A percentile compares a stretch with the other conserved stretches of the same genome.
These are phyloP conservation scores for Panicum virgatum DNA, from an alignment of 202 grass and related monocot species.

Conservation along the genomic window DNA sequence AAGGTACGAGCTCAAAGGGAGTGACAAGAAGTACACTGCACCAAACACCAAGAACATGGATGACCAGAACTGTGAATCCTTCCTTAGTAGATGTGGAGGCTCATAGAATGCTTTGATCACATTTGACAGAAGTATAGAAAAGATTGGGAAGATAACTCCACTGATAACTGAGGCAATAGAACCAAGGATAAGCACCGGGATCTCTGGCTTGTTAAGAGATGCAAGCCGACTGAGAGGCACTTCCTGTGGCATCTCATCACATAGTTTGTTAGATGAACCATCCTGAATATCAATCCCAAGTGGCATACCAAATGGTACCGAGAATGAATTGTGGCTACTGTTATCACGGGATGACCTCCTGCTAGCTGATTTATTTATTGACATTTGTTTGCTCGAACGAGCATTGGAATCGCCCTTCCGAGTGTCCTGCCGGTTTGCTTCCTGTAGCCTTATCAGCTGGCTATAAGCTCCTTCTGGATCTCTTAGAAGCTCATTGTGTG, in stretches of 20 bases:
- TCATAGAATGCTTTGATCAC: slow-evolving; percentile 84
- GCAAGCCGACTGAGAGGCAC: slow-evolving; percentile 76
- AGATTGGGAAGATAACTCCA: slow-evolving; percentile 82
- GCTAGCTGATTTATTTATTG: slow-evolving; percentile 57
- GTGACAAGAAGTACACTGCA: slow-evolving; percentile 64
- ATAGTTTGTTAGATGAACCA: slow-evolving; percentile 44
- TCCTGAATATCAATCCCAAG: slow-evolving; percentile 62
- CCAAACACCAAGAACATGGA: slow-evolving; percentile 91
- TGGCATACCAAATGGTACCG: slow-evolving; percentile 61
- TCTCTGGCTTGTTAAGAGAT: slow-evolving; percentile 80
- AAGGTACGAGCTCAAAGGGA: slow-evolving; percentile 78
- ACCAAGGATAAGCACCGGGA: slow-evolving; percentile 72
- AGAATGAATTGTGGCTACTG: slow-evolving; percentile 77
- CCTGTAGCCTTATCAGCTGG: slow-evolving; percentile 79
- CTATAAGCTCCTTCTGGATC: slow-evolving; percentile 82
- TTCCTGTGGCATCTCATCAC: slow-evolving; percentile 49
- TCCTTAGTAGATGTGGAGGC: slow-evolving; percentile 67
- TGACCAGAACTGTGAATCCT: slow-evolving; percentile 82
- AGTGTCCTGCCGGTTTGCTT: slow-evolving; percentile 61
- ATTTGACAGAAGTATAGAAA: slow-evolving; percentile 73
- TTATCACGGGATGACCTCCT: slow-evolving; percentile 60
- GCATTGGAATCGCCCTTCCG: slow-evolving; percentile 38
- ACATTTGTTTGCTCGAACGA: slow-evolving; percentile 60
- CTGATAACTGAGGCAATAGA: slow-evolving; percentile 67
- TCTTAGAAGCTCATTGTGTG: slow-evolving; percentile 70